These are phyloP conservation scores for Globisporangium nodosum DNA, from an alignment of 352 stramenopile species.

Conservation along the genomic window DNA sequence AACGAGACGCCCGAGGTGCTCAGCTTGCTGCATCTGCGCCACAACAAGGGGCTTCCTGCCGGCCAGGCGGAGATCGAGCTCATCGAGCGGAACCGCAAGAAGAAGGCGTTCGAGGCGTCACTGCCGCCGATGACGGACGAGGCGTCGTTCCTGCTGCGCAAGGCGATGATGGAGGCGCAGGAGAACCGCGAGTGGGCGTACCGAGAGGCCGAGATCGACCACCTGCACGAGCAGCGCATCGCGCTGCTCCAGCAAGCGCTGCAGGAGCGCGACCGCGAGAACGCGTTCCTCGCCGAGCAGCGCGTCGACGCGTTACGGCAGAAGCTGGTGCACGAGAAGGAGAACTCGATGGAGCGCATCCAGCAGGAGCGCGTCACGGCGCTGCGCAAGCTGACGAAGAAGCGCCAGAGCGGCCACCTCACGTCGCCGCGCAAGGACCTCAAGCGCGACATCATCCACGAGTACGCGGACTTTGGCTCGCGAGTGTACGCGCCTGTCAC, in stretches of 20 bases:
- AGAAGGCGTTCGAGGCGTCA: constrained; percentile 77
- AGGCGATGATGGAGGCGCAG: constrained; percentile 90
- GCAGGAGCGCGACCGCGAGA: constrained; percentile 83
- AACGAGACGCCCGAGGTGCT: constrained; percentile 78
- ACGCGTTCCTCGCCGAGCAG: constrained; percentile 90
- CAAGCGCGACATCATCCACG: constrained; percentile 84
- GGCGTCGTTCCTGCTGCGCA: constrained; percentile 86
- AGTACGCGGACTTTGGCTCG: constrained; percentile 84
- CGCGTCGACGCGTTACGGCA: constrained; percentile 86
- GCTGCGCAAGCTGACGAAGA: constrained; percentile 89
- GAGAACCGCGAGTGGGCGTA: constrained; percentile 87
- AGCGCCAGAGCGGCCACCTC: constrained; percentile 51
- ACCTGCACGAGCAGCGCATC: constrained; percentile 75
- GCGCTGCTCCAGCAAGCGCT: constrained; percentile 76
- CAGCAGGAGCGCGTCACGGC: constrained; percentile 84
- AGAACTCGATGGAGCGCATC: constrained; percentile 71
- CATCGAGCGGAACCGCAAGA: constrained; percentile 87
- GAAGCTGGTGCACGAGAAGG: constrained; percentile 64
- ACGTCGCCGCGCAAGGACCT: constrained; percentile 25
- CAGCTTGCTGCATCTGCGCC: constrained; percentile 63
- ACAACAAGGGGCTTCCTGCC: constrained; percentile 68
- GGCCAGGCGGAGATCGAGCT: constrained; percentile 85
- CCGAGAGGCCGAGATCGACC: constrained; percentile 88
- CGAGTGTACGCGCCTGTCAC: constrained; percentile 81
- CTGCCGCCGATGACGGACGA: constrained; percentile 94